phyloP scores from a whole-genome alignment of 2,329 filamentous ascomycete species.

The Biscogniauxia mediterranea region DNA sequence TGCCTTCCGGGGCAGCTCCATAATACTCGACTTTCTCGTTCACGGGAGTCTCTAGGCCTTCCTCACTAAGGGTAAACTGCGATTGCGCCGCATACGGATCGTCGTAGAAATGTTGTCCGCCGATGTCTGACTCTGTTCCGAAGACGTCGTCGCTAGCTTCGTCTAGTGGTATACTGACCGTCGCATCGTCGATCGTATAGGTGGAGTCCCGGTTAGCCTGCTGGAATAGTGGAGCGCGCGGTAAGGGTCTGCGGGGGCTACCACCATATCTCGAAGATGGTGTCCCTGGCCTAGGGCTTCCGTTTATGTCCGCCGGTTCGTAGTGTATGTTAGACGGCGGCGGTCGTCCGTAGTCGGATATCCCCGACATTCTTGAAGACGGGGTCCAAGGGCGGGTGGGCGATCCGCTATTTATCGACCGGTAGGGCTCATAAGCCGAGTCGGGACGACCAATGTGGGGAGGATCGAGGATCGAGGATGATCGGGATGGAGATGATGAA shows the following conservation, averaged over 20 bases:
- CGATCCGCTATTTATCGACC: conserved; percentile 46
- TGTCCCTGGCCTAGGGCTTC: conserved; percentile 84
- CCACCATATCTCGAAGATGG: conserved; percentile 86
- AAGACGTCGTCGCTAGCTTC: conserved; percentile 71
- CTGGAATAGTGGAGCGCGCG: conserved; percentile 83
- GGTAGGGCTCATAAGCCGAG: conserved; percentile 60
- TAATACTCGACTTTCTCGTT: conserved; percentile 73
- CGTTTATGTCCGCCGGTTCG: conserved; percentile 86
- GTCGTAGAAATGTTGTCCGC: conserved; percentile 53
- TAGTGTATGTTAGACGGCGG: conserved; percentile 71
- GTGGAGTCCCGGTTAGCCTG: conserved; percentile 48
- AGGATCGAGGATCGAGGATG: conserved; percentile 55
- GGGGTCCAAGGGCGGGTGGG: conserved; percentile 61
- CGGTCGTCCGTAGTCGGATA: conserved; percentile 66
- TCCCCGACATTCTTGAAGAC: conserved; percentile 40
- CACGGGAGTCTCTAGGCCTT: conserved; percentile 35
- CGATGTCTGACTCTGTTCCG: conserved; percentile 56
- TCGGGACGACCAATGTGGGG: conserved; percentile 62
- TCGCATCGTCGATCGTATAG: conserved; percentile 64
- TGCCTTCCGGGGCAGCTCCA: conserved; percentile 80
- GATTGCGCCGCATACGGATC: conserved; percentile 57
- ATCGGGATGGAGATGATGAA: conserved; percentile 43
- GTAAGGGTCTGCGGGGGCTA: conserved; percentile 81
- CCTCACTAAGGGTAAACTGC: conserved; percentile 54
- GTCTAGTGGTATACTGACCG: conserved; percentile 68